phyloP scores from a whole-genome alignment of 2,329 filamentous ascomycete genomes.

The Knoxdaviesia capensis region DNA sequence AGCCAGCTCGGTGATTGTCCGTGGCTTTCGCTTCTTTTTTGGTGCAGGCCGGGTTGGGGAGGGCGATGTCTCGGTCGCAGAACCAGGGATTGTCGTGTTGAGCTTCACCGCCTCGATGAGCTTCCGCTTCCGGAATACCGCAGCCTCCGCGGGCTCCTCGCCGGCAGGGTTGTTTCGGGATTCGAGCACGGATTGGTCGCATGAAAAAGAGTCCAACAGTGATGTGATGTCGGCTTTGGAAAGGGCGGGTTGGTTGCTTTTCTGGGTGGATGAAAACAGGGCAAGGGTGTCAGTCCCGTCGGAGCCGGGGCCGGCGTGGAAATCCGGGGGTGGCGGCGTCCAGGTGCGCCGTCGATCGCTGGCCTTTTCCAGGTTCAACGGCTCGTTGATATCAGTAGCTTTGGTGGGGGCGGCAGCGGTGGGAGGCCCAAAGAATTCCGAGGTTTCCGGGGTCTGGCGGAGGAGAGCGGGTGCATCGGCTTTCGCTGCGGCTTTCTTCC shows the following conservation, averaged over 20 bases:
- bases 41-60: too few species aligned
- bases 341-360: conserved; percentile 37
- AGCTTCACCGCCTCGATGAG: conserved; percentile 25
- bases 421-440: not conserved
- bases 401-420: not conserved
- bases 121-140: conserved; percentile 33
- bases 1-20: conserved; percentile 60
- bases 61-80: too few species aligned
- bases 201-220: too few species aligned
- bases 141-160: conserved; percentile 6
- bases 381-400: conserved; percentile 7
- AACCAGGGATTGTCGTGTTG: too few species aligned
- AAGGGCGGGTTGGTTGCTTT: too few species aligned
- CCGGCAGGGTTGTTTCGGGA: too few species aligned
- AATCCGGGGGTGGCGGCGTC: conserved; percentile 40
- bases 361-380: conserved; percentile 25
- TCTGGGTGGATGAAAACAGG: too few species aligned
- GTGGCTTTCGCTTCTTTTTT: conserved; percentile 41
- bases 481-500: not conserved
- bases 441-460: not conserved
- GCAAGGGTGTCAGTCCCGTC: too few species aligned
- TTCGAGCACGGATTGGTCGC: too few species aligned
- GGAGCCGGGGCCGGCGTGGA: not conserved
- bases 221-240: too few species aligned
- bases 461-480: not conserved